Evolutionary conservation across 768 basidiomycete genomes (phyloP).

Genomic region (Xerocomellus dryophilus): DNA sequence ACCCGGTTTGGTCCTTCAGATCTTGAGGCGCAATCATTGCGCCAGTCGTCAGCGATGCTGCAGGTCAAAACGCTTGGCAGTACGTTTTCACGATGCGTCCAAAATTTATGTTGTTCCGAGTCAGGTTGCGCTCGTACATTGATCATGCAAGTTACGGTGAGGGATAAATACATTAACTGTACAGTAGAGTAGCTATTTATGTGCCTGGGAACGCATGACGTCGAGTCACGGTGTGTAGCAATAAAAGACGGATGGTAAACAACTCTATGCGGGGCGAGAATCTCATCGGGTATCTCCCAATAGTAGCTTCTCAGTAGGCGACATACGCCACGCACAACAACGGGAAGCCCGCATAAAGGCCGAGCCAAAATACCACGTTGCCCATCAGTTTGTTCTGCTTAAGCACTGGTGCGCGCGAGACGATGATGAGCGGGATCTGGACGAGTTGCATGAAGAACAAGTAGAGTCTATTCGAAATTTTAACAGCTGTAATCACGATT

Average conservation of each 20-base stretch:
- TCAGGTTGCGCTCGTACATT: background rate
- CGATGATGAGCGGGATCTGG: slow-evolving; percentile 87
- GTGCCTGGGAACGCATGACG: background rate
- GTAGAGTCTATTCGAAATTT: slow-evolving; percentile 58
- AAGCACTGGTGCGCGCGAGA: slow-evolving; percentile 74
- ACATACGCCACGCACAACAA: slow-evolving; percentile 80
- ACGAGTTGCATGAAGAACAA: slow-evolving; percentile 81
- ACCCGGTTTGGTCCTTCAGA: no score
- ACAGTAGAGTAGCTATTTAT: slow-evolving; percentile 1
- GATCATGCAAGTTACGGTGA: background rate
- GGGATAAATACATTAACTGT: background rate
- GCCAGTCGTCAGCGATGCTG: no score
- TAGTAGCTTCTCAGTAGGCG: slow-evolving; percentile 42
- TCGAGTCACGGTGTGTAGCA: background rate
- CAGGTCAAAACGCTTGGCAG: no score
- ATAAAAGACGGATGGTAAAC: background rate
- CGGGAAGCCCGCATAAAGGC: slow-evolving; percentile 90
- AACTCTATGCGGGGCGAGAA: background rate
- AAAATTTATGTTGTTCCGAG: no score
- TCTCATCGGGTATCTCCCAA: slow-evolving; percentile 5
- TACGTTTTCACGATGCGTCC: no score
- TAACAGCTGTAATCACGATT: background rate
- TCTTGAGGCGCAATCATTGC: no score
- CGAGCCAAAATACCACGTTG: slow-evolving; percentile 90
- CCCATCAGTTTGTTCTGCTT: slow-evolving; percentile 80